Evolutionary conservation across 2,329 filamentous ascomycete genomes (phyloP), one percentile per base, ranked within the genome.

Genomic region (Ceratocystis papillata): DNA sequence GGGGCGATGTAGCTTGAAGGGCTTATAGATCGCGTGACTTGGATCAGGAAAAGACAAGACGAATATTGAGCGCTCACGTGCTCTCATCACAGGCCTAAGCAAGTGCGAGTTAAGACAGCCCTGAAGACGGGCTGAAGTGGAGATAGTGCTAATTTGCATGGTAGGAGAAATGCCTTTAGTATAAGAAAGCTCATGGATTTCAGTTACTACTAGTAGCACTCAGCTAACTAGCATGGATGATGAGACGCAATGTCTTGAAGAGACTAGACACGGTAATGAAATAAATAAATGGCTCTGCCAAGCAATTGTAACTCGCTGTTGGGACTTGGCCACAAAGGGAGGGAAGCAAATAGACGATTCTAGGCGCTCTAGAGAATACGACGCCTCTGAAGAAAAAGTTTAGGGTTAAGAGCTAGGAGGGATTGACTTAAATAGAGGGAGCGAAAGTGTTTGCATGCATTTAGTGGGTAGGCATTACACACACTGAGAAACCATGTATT

Each of bases 341-440:
- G 50, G 8, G 50, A 55, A 22, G 50, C 50, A 20, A 55, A 55
- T 55, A 55, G 50, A 55, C 50, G 50, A 25, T 55, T 55, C 50
- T 25, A 55, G 20, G 22, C 22, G 22, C 1, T 4, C 22, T 15
- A 8, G 28, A 22, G 46, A 50, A 25, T 50, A 48, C 45, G 5
- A 48, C 45, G 45, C 37, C 37, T 41, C 37, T 41, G 46, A 10
- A 48, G 8, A 8, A 22, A 8, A 22, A 12, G 48, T 7, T 20
- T 3, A 50, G 22, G 48, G 48, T 12, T 12, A 50, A 8, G n/a
- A 15, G 48, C n/a, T 1, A 25, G 22, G 17, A 8, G 46, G 20
- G 8, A 50, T 50, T 22, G 22, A 25, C n/a, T 50, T 4, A 50
- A 25, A 3, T 50, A 46, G 46, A 7, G 45, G 17, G 46, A 48